Conservation (phyloP, 2,329 filamentous ascomycete species). For the Aspergillus eucalypticola region DNA sequence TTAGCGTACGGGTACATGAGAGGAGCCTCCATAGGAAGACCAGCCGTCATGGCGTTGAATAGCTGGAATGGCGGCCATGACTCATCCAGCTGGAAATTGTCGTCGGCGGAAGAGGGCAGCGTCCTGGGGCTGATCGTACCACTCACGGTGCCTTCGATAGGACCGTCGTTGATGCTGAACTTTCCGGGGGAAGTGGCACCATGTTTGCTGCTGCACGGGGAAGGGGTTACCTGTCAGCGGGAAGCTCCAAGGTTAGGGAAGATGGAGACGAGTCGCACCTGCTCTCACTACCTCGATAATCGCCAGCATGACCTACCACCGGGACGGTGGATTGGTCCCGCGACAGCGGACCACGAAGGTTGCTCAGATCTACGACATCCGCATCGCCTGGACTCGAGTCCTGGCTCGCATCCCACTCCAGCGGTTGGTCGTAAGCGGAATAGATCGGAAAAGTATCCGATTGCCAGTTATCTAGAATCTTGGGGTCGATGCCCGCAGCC, state of each 20-base stretch:
- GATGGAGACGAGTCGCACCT: conserved; percentile 26
- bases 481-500: conserved; percentile 45
- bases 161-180: conserved; percentile 32
- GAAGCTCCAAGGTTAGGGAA: not conserved
- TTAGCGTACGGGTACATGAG: conserved; percentile 39
- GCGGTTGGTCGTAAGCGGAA: conserved; percentile 36
- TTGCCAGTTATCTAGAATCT: conserved; percentile 44
- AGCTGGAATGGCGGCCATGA: conserved; percentile 42
- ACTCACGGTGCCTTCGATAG: conserved; percentile 33
- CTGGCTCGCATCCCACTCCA: conserved; percentile 43
- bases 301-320: conserved; percentile 27
- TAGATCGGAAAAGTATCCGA: conserved; percentile 38
- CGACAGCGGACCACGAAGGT: conserved; percentile 32
- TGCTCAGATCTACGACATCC: conserved; percentile 37
- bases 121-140: conserved; percentile 41
- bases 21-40: conserved; percentile 35
- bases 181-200: conserved; percentile 35
- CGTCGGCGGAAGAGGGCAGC: conserved; percentile 39
- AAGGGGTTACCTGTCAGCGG: conserved; percentile 13
- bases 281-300: conserved; percentile 26
- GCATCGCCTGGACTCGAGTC: conserved; percentile 41
- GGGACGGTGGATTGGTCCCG: conserved; percentile 21
- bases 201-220: conserved; percentile 34
- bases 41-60: conserved; percentile 34
- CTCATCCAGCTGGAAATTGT: conserved; percentile 41